Evolutionary conservation across 164 flowering plant genomes (phyloP).

Genomic region (Vitis vinifera): ASM3070453v1 NC_081811.1:10827001-10827500

Average conservation of each 20-base stretch:
- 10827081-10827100: too few species aligned
- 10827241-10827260: constrained; percentile 89
- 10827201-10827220: constrained; percentile 65
- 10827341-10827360: constrained; percentile 45
- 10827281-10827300: constrained; percentile 64
- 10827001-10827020: constrained; percentile 25
- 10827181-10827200: constrained; percentile 49
- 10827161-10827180: constrained; percentile 55
- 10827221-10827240: constrained; percentile 53
- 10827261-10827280: constrained; percentile 83
- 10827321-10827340: constrained; percentile 42
- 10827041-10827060: not conserved
- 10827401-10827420: not conserved
- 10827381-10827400: constrained; percentile 45
- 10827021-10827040: not conserved
- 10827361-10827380: constrained; percentile 68
- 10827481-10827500: not conserved
- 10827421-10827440: too few species aligned
- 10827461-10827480: too few species aligned
- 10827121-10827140: constrained; percentile 36
- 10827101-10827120: constrained; percentile 39
- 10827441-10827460: too few species aligned
- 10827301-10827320: constrained; percentile 58
- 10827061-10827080: too few species aligned
- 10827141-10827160: constrained; percentile 42